Conservation (phyloP, 2,329 filamentous ascomycete genomes). For the Lachnellula subtilissima region DNA sequence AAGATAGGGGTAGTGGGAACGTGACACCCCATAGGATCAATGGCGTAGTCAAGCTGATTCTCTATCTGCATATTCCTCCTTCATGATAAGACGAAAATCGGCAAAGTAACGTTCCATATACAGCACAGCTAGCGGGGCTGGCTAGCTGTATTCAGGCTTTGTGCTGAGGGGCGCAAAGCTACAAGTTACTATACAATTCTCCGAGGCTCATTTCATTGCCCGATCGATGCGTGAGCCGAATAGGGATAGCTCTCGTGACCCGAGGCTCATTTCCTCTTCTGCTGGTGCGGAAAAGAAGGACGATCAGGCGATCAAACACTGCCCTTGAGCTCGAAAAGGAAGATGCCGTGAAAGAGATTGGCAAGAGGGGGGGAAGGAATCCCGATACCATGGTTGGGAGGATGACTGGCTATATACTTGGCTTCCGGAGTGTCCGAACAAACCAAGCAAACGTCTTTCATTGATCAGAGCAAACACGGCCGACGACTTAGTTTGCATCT, state of each 20-base stretch:
- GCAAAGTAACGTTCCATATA: not conserved
- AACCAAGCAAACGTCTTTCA: not conserved
- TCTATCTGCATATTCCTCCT: not conserved
- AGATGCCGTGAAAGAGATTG: not conserved
- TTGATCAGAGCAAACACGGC: not conserved
- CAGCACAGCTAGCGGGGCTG: not conserved
- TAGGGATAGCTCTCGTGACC: not conserved
- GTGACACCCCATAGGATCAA: not conserved
- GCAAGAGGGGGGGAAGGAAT: not conserved
- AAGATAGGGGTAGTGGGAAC: not conserved
- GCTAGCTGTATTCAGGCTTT: not conserved
- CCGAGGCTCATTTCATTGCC: not conserved
- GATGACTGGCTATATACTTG: not conserved
- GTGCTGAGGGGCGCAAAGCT: not conserved
- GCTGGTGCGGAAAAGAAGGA: not conserved
- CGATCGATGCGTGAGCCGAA: not conserved
- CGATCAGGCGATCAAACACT: slow-evolving; percentile 1
- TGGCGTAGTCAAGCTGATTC: not conserved
- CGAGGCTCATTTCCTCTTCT: no score
- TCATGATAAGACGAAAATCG: not conserved
- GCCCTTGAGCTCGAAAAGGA: not conserved
- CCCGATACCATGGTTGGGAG: slow-evolving; percentile 3
- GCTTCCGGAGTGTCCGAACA: not conserved
- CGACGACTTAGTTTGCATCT: not conserved
- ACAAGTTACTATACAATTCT: not conserved